Evolutionary conservation across 306 rosid species (phyloP), one percentile per base, ranked within the genome.

Genomic region (Vachellia collinsii): DNA sequence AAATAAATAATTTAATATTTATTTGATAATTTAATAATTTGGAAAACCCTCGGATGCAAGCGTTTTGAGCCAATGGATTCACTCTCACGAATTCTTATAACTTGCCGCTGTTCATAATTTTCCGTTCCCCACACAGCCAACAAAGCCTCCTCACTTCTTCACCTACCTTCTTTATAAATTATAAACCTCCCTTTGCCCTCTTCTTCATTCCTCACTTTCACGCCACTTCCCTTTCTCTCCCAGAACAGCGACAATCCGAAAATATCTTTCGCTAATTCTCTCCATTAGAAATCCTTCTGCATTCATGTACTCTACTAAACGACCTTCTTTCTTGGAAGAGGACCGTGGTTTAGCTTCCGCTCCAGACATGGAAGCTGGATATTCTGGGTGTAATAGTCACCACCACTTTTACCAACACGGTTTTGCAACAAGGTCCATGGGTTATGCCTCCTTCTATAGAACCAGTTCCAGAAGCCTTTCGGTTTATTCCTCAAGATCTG

Each of bases 11-110:
- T 10, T 44, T 9, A 44, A 11, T 46, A 46, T 46, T 46, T 46
- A 46, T 46, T 51, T 51, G 9, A 16, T 51, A 51, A 51, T 17
- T 53, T 53, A 6, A 53, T 19, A 34, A 66, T 41, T 51, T 77
- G 4, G 12, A 11, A 34, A 22, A 9, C 53, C 54, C 8, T 13
- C 36, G 39, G 78, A 77, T 82, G 90, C 81, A 79, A 86, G 90
- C 74, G 66, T 47, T 75, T 16, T 64, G 76, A 74, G 88, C 97
- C 94, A 88, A 91, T 90, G 94, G 98, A 86, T 89, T 89, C 90
- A 59, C 76, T 3, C 22, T 61, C 85, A 85, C 87, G 88, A 89
- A 83, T 85, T 88, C 79, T 12, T 1, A 51, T 82, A 79, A 83
- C 78, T 77, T 59, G 87, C 94, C 81, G 79, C 72, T 72, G 90